Percentiles rank a stretch among this genome's conserved stretches.
Evolutionary conservation across 1,139 yeast genomes (phyloP).

Genomic region (Barnettozyma hawaiiensis): DNA sequence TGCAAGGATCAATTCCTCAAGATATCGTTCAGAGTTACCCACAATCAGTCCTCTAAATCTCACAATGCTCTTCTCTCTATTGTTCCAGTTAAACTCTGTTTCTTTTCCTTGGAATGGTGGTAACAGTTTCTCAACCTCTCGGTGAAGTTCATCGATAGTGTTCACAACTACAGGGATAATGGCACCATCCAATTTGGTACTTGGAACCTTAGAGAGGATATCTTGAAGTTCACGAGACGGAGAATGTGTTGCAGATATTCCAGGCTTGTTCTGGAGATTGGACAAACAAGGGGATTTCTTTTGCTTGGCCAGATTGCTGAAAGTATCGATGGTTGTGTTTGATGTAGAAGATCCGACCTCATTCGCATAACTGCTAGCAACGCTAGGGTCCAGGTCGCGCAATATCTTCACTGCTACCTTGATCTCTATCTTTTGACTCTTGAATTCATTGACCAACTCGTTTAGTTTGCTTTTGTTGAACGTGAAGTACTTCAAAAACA

Average conservation of each 20-base stretch:
- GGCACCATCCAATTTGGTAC: conserved; percentile 19
- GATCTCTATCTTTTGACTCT: conserved; percentile 34
- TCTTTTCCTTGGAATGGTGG: conserved; percentile 68
- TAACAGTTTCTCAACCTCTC: conserved; percentile 34
- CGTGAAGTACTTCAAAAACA: conserved; percentile 39
- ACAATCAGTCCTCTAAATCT: conserved; percentile 55
- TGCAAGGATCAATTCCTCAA: conserved; percentile 36
- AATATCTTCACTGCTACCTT: conserved; percentile 31
- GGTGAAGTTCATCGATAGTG: conserved; percentile 32
- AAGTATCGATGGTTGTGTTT: conserved; percentile 23
- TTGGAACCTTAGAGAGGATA: conserved; percentile 15
- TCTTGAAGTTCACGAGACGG: conserved; percentile 13
- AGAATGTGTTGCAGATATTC: background rate
- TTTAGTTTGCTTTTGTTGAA: conserved; percentile 36
- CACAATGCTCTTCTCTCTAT: conserved; percentile 58
- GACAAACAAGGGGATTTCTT: conserved; percentile 6
- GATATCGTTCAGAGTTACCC: conserved; percentile 47
- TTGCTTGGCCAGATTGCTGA: conserved; percentile 17
- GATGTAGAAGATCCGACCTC: conserved; percentile 10
- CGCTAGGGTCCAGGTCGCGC: conserved; percentile 29
- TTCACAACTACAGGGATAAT: conserved; percentile 26
- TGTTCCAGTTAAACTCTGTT: conserved; percentile 82
- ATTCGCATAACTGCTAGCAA: conserved; percentile 19
- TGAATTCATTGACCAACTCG: conserved; percentile 47
- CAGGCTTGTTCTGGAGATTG: background rate